Evolutionary conservation across 2,329 filamentous ascomycete species (phyloP).

Genomic region (Alternaria ventricosa): DNA sequence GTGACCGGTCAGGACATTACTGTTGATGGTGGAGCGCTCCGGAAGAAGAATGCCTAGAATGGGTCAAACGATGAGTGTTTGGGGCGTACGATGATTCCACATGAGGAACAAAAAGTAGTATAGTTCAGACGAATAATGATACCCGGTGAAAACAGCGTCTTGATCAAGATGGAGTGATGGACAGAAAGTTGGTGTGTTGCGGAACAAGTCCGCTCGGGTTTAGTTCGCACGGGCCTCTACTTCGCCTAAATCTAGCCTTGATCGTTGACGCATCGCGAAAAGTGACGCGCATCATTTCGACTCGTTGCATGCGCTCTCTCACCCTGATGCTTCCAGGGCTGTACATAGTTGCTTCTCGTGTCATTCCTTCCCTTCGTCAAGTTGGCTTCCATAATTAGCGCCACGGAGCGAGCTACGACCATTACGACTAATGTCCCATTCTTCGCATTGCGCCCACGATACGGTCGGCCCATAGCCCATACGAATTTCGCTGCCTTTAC

Average conservation of each 20-base stretch:
- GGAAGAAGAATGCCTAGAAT: constrained; percentile 37
- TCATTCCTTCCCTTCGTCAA: constrained; percentile 23
- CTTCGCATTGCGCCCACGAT: constrained; percentile 18
- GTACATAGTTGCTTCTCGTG: constrained; percentile 5
- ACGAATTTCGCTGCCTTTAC: constrained; percentile 1
- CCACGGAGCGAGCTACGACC: constrained; percentile 36
- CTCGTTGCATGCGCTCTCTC: neutral
- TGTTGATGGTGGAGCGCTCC: constrained; percentile 46
- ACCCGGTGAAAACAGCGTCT: neutral
- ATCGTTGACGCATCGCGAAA: constrained; percentile 12
- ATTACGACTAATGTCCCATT: constrained; percentile 24
- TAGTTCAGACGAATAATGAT: neutral
- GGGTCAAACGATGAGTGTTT: neutral
- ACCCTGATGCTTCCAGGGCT: constrained; percentile 1
- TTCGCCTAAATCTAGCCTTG: constrained; percentile 5
- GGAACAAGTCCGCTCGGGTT: constrained; percentile 2
- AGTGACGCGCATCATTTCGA: constrained; percentile 7
- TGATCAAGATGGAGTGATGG: neutral
- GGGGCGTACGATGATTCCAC: neutral
- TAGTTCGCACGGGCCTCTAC: constrained; percentile 4
- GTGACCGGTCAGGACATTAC: constrained; percentile 49
- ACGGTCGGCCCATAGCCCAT: constrained; percentile 1
- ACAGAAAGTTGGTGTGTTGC: neutral
- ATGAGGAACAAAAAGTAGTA: neutral
- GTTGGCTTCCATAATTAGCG: constrained; percentile 38